Percentiles rank a stretch among this genome's conserved stretches.
Evolutionary conservation across 1,284 basidiomycete species (phyloP).

Genomic region (Heimioporus punctisporus): DNA sequence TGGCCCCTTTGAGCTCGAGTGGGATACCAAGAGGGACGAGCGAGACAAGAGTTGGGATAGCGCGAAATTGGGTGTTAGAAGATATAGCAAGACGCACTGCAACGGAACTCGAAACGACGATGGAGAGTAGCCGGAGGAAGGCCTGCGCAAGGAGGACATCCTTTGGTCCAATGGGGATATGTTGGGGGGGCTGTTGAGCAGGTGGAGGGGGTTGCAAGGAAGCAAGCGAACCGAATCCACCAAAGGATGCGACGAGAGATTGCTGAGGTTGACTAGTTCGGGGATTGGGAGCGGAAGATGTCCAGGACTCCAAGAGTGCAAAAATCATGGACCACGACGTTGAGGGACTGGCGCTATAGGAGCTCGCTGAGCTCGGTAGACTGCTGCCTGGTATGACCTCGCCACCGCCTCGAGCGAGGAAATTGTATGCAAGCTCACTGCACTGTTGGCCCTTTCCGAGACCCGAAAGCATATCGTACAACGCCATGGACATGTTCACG

Average conservation of each 20-base stretch:
- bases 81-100: constrained; percentile 82
- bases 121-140: constrained; percentile 82
- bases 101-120: constrained; percentile 79
- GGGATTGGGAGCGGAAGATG: constrained; percentile 31
- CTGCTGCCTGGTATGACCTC: constrained; percentile 63
- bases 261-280: constrained; percentile 29
- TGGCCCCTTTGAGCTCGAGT: constrained; percentile 89
- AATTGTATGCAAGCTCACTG: constrained; percentile 86
- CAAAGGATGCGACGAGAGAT: constrained; percentile 24
- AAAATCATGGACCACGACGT: constrained; percentile 57
- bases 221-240: constrained; percentile 32
- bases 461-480: constrained; percentile 91
- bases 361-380: constrained; percentile 29
- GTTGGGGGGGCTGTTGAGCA: constrained; percentile 37
- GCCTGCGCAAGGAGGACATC: constrained; percentile 82
- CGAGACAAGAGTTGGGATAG: constrained; percentile 78
- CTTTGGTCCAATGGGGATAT: constrained; percentile 64
- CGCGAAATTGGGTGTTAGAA: constrained; percentile 77
- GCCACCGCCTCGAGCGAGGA: constrained; percentile 69
- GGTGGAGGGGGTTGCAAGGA: constrained; percentile 17
- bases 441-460: constrained; percentile 84
- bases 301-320: constrained; percentile 55
- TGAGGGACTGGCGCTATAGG: constrained; percentile 34
- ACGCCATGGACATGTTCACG: constrained; percentile 70
- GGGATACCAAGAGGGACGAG: constrained; percentile 83